A percentile compares a stretch with the other conserved stretches of the same genome.
These are phyloP conservation scores for Dendrobium officinale DNA, from an alignment of 106 monocot genomes.

Conservation along the genomic window DNA sequence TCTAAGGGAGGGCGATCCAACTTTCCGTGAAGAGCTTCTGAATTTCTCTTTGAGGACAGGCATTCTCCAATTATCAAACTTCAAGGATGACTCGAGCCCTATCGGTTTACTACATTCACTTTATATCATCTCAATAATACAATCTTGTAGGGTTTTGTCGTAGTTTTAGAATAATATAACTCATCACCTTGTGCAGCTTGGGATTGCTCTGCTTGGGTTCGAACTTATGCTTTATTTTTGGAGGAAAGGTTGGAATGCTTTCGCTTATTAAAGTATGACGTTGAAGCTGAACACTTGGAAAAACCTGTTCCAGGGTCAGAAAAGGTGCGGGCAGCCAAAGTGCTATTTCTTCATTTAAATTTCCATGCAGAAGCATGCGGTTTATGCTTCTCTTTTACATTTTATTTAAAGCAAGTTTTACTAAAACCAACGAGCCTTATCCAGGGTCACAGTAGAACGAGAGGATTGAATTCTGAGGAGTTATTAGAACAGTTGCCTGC, in stretches of 20 bases:
- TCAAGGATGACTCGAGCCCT: conserved; percentile 93
- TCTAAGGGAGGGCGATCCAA: conserved; percentile 90
- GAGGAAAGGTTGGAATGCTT: conserved; percentile 98
- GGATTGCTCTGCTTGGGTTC: conserved; percentile 99
- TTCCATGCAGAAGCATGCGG: neutral
- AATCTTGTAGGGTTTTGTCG: neutral
- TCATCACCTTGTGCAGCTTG: conserved; percentile 48
- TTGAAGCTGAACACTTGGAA: conserved; percentile 72
- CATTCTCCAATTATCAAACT: conserved; percentile 77
- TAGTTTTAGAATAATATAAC: neutral
- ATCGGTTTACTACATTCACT: conserved; percentile 39
- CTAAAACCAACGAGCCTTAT: neutral
- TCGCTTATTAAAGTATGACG: conserved; percentile 83
- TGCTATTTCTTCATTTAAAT: neutral
- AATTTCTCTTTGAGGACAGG: conserved; percentile 60
- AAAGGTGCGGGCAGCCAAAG: conserved; percentile 35
- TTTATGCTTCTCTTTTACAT: neutral
- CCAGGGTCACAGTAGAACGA: conserved; percentile 71
- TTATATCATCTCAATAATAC: neutral
- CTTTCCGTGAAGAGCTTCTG: conserved; percentile 87
- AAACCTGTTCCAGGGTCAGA: conserved; percentile 46
- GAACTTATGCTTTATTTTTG: conserved; percentile 86
- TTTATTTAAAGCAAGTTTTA: neutral
- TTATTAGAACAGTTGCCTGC: conserved; percentile 82
- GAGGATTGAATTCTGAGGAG: conserved; percentile 52